These are phyloP conservation scores for Botrytis aclada DNA, from an alignment of 2,329 filamentous ascomycete species.

Conservation along the genomic window DNA sequence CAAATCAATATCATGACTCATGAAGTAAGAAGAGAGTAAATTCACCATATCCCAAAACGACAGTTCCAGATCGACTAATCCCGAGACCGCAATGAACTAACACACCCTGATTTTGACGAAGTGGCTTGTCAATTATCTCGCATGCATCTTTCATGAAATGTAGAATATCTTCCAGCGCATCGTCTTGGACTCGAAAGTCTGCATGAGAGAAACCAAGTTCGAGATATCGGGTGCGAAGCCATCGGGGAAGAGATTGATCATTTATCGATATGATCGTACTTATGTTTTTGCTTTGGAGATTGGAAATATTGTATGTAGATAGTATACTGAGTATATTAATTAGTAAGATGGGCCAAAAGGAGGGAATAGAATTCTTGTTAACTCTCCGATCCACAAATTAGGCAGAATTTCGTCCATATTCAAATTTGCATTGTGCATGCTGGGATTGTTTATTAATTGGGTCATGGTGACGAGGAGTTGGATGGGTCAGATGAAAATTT, in stretches of 20 bases:
- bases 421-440: not conserved
- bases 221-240: not conserved
- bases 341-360: not conserved
- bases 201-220: not conserved
- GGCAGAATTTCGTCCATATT: not conserved
- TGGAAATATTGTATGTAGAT: not conserved
- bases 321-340: not conserved
- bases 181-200: constrained; percentile 1
- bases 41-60: not conserved
- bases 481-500: not conserved
- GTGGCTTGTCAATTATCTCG: not conserved
- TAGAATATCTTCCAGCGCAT: not conserved
- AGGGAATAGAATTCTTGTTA: not conserved
- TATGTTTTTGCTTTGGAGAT: constrained; percentile 3
- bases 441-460: not conserved
- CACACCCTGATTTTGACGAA: not conserved
- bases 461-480: not conserved
- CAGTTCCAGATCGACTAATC: not conserved
- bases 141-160: not conserved
- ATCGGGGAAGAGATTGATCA: not conserved
- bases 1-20: not conserved
- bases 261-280: not conserved
- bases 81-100: constrained; percentile 6
- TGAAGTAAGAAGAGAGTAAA: not conserved
- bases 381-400: constrained; percentile 4